Base-by-base conservation (phyloP, 352 stramenopile genomes). In the Phytophthora macrochlamydospora region DNA sequence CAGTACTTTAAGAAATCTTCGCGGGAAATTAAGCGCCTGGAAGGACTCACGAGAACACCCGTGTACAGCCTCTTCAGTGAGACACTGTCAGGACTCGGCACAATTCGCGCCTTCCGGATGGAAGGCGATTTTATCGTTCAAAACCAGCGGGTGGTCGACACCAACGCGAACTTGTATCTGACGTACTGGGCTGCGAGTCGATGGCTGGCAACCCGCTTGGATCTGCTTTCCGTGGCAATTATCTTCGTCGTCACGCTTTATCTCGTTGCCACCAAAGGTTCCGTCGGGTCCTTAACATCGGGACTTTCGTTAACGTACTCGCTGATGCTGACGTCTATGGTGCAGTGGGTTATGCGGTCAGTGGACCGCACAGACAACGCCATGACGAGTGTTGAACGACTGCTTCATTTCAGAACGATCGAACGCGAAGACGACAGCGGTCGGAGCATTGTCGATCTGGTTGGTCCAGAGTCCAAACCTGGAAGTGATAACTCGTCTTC, bases 161-260 rank as follows among this genome's bases (percentile, higher is more conserved):
- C 60, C 24, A 87, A 87, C 51, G 62, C 79, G 2, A 76, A 69
- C 30, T 58, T 68, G 58, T 87, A 83, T 56, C 71, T 87, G 29
- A 78, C 68, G 32, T 85, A 79, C 55, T 87, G 79, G 76, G 57
- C 66, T 31, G 71, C 76, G 4, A 71, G 76, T 66, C 97, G 96
- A 49, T 99, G 96, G 96, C 76, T 99, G 3, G 95, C 91, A 12
- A 84, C 99, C 35, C 87, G 97, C 5, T 77, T 99, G 32, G 94
- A 91, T 42, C 76, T 73, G 57, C 45, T 92, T 13, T 84, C 79
- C 1, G 82, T 95, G n/a, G 62, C 49, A 1, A 97, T 99, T 52
- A 93, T 98, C 33, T 85, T 85, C 11, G 81, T 87, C 28, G 84
- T 97, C 8, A 85, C 91, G 42, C 61, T 98, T 6, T 97, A 97